Base-by-base conservation (phyloP, 2,329 filamentous ascomycete genomes). In the Alternaria rosae region DNA sequence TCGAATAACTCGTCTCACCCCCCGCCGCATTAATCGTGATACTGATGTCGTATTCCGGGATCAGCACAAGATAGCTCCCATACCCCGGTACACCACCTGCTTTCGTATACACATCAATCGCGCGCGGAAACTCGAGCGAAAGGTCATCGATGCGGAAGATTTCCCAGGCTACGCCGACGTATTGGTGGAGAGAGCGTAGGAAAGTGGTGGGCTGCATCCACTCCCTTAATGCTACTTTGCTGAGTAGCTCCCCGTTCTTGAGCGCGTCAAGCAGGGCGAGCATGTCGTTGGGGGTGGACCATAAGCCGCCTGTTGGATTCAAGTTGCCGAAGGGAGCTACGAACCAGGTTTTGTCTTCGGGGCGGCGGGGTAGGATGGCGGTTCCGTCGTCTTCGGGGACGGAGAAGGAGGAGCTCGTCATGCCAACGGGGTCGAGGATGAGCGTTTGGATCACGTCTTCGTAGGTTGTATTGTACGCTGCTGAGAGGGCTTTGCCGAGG, bases 91-190 rank as follows among this genome's bases (percentile, higher is more conserved):
- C 67, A 9, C 69, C 70, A 6, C 70, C 72, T 3, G 67, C 57
- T 54, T 76, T 76, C 0, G 72, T 70, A 38, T 69, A 74, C 1
- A 76, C 54, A 11, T 72, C 67, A 9, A 75, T 69, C 6, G 69
- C 63, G 11, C 73, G 70, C 8, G 57, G 54, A 11, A 64, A 67
- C 10, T 53, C 53, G 1, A 72, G 43, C 8, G 63, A 52, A 3
- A 74, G 32, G 41, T 70, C 63, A 6, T 62, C 57, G 1, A 70
- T 66, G 12, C 71, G 61, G n/a, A 72, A 47, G 6, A 75, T 74
- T 26, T 75, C 73, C 73, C 72, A 76, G 5, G 72, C 70, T 10
- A 69, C 67, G 5, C 72, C 72, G 15, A 74, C 68, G 8, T 66
- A 58, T 53, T 75, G 73, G 4, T 70, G 58, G 1, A 69, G 38